phyloP scores from a whole-genome alignment of 2,329 filamentous ascomycete species.

The Helotiales sp. region DNA sequence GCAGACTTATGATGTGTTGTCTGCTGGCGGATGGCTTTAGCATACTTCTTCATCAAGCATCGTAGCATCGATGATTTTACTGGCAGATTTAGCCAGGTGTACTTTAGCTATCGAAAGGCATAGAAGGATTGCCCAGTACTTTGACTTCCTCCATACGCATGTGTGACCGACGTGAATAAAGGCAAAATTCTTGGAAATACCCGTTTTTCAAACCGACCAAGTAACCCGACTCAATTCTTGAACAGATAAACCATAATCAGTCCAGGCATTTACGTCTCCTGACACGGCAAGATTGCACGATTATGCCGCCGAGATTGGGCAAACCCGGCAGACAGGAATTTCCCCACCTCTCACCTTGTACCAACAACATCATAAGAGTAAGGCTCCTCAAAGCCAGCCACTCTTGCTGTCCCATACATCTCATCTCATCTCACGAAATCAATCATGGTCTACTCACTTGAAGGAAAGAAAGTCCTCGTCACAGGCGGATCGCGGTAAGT shows the following conservation, averaged over 20 bases:
- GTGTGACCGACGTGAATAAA: slow-evolving; percentile 6
- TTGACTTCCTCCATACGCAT: slow-evolving; percentile 9
- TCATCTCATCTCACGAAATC: neutral
- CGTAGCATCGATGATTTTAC: slow-evolving; percentile 31
- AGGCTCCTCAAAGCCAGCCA: neutral
- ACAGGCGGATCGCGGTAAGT: slow-evolving; percentile 67
- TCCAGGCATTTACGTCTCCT: too few relatives aligned
- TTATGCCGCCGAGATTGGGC: neutral
- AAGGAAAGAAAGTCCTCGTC: slow-evolving; percentile 65
- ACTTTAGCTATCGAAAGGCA: slow-evolving; percentile 42
- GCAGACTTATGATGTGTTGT: slow-evolving; percentile 33
- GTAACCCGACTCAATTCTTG: too few relatives aligned
- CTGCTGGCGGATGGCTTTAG: slow-evolving; percentile 34
- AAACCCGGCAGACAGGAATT: neutral
- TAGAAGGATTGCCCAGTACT: slow-evolving; percentile 42
- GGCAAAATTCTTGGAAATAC: too few relatives aligned
- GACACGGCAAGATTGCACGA: neutral
- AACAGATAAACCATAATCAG: too few relatives aligned
- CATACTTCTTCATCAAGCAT: slow-evolving; percentile 35
- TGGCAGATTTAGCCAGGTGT: slow-evolving; percentile 32
- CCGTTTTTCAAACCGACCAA: too few relatives aligned
- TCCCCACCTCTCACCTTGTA: slow-evolving; percentile 4
- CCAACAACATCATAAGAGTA: slow-evolving; percentile 4
- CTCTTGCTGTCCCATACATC: neutral
- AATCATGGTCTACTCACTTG: slow-evolving; percentile 66